Conservation (phyloP, 495 filamentous ascomycete genomes). For the Aspergillus funiculosus region DNA sequence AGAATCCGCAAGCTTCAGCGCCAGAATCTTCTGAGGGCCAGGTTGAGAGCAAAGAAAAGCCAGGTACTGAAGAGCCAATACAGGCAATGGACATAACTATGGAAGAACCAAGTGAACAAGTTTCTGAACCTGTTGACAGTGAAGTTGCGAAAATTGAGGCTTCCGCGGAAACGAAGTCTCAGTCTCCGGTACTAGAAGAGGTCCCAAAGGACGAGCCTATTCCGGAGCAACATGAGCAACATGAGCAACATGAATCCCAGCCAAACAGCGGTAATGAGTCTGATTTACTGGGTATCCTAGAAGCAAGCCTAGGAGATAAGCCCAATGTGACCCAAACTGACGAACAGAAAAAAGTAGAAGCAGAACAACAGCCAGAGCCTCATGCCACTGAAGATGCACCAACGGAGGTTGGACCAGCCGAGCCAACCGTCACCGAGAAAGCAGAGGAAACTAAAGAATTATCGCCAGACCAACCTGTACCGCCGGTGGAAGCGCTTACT, state of each 20-base stretch:
- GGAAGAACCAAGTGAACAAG: slow-evolving; percentile 1
- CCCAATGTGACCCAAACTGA: neutral
- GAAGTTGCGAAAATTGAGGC: slow-evolving; percentile 7
- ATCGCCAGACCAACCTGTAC: neutral
- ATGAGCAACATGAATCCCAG: neutral
- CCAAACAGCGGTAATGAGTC: slow-evolving; percentile 1
- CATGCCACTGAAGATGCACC: neutral
- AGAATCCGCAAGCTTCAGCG: neutral
- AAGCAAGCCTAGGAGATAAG: slow-evolving; percentile 19
- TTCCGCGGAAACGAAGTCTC: neutral
- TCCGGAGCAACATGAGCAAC: slow-evolving; percentile 4
- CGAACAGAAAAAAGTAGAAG: neutral
- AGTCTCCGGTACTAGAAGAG: neutral
- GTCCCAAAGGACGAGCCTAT: neutral
- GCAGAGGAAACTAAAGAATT: slow-evolving; percentile 2
- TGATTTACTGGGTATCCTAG: slow-evolving; percentile 21
- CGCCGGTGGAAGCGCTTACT: slow-evolving; percentile 8
- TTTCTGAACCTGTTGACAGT: neutral
- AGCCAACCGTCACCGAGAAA: neutral
- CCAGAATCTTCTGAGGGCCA: neutral
- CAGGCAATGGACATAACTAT: slow-evolving; percentile 4
- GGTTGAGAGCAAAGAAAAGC: slow-evolving; percentile 2
- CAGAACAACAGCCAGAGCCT: slow-evolving; percentile 3
- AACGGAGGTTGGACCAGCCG: slow-evolving; percentile 1
- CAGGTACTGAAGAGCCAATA: slow-evolving; percentile 3